Base-by-base conservation (phyloP, 1,284 basidiomycete genomes). In the Phellopilus nigrolimitatus region DNA sequence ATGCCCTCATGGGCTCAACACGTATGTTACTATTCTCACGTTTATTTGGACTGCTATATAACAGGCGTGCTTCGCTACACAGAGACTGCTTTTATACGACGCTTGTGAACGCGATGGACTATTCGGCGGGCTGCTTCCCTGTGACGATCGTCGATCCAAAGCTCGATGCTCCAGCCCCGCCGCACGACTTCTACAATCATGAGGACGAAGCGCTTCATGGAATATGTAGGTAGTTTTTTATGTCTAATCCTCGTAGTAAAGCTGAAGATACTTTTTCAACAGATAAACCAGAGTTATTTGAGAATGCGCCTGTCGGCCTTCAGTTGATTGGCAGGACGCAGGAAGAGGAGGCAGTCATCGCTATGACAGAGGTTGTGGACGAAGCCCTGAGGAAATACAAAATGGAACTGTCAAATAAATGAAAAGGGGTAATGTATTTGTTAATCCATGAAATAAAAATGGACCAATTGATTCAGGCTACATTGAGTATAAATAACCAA, bases 331-430 rank as follows among this genome's bases (percentile, higher is more conserved):
- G 69, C 0, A 56, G 66, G 47, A 66, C 70, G 40, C 66, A 71
- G 12, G 70, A 76, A 59, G 71, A 74, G 52, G 71, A 73, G 55
- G 69, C 68, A 0, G 64, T 71, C 3, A 57, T 71, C 12, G 62
- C 61, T 1, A 64, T 66, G 59, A 58, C 61, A 19, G 59, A 63
- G 34, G 55, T 64, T 27, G 59, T 64, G 4, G 59, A 61, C 27
- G 40, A 40, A 19, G 55, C 57, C 2, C 17, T 60, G n/a, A 56
- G 53, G 47, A 49, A 49, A 27, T 15, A 34, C 47, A 49, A 41
- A 21, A 22, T n/a, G 31, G 3, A 1, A 15, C 6, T 3, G 37
- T n/a, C 19, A 39, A n/a, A 15, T 8, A n/a, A n/a, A 39, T 39
- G 17, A 39, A n/a, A 7, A 39, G 17, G 17, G 8, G 9, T 33